A percentile compares a stretch with the other conserved stretches of the same genome.
Conservation (phyloP, 2,329 filamentous ascomycete species). For the Lizonia empirigonia region DNA sequence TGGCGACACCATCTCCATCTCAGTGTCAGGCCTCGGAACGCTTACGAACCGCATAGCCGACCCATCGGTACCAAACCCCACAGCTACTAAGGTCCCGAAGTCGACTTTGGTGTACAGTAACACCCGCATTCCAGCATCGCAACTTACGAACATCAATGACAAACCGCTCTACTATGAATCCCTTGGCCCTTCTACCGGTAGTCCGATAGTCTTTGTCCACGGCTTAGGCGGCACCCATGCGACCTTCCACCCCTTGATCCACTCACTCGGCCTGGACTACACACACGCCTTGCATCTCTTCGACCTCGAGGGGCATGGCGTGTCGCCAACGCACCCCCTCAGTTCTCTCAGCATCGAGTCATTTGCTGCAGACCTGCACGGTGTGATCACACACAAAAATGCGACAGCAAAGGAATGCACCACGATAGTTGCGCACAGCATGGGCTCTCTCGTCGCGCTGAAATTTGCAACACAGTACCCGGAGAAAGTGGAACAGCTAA, state of each 20-base stretch:
- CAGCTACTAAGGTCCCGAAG: slow-evolving; percentile 29
- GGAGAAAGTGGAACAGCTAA: slow-evolving; percentile 50
- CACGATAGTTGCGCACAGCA: slow-evolving; percentile 58
- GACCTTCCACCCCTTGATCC: slow-evolving; percentile 55
- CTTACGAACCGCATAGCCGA: slow-evolving; percentile 47
- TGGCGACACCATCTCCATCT: slow-evolving; percentile 32
- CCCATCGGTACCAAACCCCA: slow-evolving; percentile 42
- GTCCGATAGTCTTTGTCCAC: slow-evolving; percentile 59
- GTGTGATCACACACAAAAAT: slow-evolving; percentile 46
- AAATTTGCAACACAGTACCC: slow-evolving; percentile 51
- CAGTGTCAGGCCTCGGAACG: slow-evolving; percentile 34
- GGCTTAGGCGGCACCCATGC: slow-evolving; percentile 58
- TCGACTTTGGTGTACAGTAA: slow-evolving; percentile 15
- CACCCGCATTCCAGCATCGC: slow-evolving; percentile 36
- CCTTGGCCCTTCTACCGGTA: slow-evolving; percentile 26
- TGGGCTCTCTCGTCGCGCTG: slow-evolving; percentile 58
- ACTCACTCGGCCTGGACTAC: slow-evolving; percentile 37
- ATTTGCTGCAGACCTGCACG: slow-evolving; percentile 52
- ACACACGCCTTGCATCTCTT: slow-evolving; percentile 51
- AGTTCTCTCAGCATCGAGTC: slow-evolving; percentile 53
- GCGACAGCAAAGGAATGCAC: slow-evolving; percentile 33
- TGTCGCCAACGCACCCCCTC: slow-evolving; percentile 58
- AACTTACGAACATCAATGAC: slow-evolving; percentile 47
- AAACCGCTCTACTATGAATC: slow-evolving; percentile 52
- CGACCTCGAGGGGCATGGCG: slow-evolving; percentile 63